A percentile compares a stretch with the other conserved stretches of the same genome.
phyloP scores from a whole-genome alignment of 257 asterid genomes.

The Solanum appendiculatum region DNA sequence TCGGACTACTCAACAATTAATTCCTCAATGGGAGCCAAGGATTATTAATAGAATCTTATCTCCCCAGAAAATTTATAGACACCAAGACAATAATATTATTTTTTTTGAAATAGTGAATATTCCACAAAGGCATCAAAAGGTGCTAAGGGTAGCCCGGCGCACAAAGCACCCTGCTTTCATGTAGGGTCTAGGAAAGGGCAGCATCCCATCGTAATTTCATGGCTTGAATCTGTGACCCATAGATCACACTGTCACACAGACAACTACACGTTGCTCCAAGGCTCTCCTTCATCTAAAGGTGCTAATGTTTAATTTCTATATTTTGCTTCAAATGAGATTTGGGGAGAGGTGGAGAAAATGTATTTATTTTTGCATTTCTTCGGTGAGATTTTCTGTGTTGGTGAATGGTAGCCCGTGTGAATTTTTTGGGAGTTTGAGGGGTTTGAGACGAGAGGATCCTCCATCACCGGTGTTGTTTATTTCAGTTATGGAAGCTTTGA shows the following conservation, averaged over 20 bases:
- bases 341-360: background rate
- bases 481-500: background rate
- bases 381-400: background rate
- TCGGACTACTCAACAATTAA: background rate
- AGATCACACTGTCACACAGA: background rate
- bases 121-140: background rate
- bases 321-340: background rate
- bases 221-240: background rate
- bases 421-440: background rate
- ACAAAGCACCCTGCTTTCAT: background rate
- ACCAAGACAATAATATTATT: background rate
- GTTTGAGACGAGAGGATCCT: background rate
- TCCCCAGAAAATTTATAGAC: background rate
- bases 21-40: background rate
- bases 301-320: background rate
- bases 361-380: background rate
- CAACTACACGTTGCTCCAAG: background rate
- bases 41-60: background rate
- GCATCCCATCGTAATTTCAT: background rate
- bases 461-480: background rate
- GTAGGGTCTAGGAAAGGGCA: background rate
- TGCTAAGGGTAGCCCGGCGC: background rate
- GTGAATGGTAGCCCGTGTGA: background rate
- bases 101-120: background rate
- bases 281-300: background rate